Evolutionary conservation across 2,329 filamentous ascomycete genomes (phyloP).

Genomic region (Phaeosphaeria sp.): DNA sequence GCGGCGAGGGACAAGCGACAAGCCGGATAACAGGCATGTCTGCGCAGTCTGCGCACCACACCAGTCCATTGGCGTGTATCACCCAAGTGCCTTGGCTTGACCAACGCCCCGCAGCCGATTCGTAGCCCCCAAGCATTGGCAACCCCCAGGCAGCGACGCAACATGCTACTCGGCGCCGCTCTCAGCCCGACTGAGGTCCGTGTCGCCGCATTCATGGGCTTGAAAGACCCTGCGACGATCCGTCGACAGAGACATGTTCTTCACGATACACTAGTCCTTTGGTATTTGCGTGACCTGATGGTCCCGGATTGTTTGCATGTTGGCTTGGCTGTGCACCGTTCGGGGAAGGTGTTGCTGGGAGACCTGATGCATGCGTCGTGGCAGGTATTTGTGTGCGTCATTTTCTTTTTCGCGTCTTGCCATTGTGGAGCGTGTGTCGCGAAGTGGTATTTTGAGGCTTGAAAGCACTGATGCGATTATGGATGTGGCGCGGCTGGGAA

Average conservation of each 20-base stretch:
- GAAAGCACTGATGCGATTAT: background rate
- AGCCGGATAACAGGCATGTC: constrained; percentile 13
- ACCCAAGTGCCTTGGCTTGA: constrained; percentile 22
- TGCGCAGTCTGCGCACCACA: constrained; percentile 10
- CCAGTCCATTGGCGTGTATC: constrained; percentile 11
- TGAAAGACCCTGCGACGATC: background rate
- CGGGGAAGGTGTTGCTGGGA: background rate
- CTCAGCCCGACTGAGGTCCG: constrained; percentile 11
- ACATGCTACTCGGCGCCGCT: constrained; percentile 16
- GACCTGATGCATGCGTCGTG: background rate
- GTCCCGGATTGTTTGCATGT: background rate
- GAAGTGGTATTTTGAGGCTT: constrained; percentile 6
- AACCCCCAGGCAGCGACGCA: constrained; percentile 10
- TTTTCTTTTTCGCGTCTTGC: background rate
- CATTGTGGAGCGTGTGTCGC: constrained; percentile 1
- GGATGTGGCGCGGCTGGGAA: background rate
- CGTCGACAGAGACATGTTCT: background rate
- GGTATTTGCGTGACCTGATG: background rate
- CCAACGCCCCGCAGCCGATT: constrained; percentile 6
- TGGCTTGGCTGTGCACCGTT: background rate
- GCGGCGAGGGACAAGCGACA: constrained; percentile 3
- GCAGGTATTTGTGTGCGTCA: background rate
- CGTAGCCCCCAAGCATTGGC: constrained; percentile 16
- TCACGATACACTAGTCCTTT: background rate
- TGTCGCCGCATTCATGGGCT: background rate